Conservation (phyloP, 176 grass and related monocot genomes). For the Oryza nivara region DNA sequence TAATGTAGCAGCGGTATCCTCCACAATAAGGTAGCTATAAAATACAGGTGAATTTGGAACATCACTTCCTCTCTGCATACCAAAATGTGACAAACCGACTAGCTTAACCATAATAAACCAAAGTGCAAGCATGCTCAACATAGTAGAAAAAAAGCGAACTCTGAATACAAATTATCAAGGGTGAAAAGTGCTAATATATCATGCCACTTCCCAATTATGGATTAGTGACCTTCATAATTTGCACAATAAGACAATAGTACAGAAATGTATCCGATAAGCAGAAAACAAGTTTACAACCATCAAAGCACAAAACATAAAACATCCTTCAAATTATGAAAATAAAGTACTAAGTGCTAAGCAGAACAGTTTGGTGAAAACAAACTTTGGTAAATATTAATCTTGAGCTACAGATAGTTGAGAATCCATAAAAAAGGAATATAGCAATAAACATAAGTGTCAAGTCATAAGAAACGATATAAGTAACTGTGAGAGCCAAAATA, state of each 20-base stretch:
- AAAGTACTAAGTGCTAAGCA: constrained; percentile 1
- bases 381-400: background rate
- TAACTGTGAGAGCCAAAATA: constrained; percentile 14
- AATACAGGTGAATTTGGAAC: constrained; percentile 94
- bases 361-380: background rate
- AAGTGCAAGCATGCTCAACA: constrained; percentile 19
- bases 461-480: background rate
- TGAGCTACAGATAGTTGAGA: constrained; percentile 15
- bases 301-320: constrained; percentile 1
- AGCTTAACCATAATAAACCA: constrained; percentile 34
- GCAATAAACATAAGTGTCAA: background rate
- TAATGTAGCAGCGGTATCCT: constrained; percentile 59
- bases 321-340: background rate
- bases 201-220: background rate
- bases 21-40: constrained; percentile 88
- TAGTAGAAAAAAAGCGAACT: background rate
- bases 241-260: background rate
- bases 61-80: constrained; percentile 92
- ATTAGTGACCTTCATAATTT: background rate
- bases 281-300: background rate
- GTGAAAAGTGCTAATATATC: constrained; percentile 2
- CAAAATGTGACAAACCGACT: constrained; percentile 24
- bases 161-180: background rate
- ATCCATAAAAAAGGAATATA: background rate
- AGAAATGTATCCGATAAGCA: background rate